Base-by-base conservation (phyloP, 345 rosid species). In the Mangifera indica region DNA sequence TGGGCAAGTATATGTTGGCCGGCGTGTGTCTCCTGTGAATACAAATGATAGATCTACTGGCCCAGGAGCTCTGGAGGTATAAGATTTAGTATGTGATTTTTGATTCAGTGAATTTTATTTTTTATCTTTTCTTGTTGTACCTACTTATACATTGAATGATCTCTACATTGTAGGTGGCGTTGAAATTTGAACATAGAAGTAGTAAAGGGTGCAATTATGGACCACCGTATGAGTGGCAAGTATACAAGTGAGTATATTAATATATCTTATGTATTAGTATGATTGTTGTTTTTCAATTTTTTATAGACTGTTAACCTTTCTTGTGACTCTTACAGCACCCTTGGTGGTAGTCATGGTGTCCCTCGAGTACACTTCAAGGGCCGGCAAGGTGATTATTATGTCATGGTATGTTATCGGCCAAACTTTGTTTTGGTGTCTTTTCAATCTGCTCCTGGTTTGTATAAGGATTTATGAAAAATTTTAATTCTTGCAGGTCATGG, bases 1-100 rank as follows among this genome's bases (percentile, higher is more conserved):
- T 80, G 94, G 97, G 62, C 97, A 91, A 82, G 97, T 91, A 20
- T 91, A 85, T 85, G 89, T 91, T 44, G 97, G 97, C 66, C 83
- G 92, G 63, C 86, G 92, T 64, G 77, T 83, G 68, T 67, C 75
- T 70, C 74, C 83, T 77, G 83, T 73, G 71, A 82, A 74, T 67
- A 45, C 79, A 55, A 81, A 53, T 73, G 84, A 82, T 48, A 87
- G 85, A 80, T 13, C 53, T 49, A 83, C 78, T 69, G 91, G 89
- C 45, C 64, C 86, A 21, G 91, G 87, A 65, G 85, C 91, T 59
- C 20, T 82, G 32, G 97, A 88, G 92, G 97, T 91, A 83, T 69
- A 70, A 20, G 12, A 17, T 48, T 66, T 49, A 70, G 7, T 13
- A 14, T 60, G 21, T 7, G 40, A 51, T 32, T 17, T 20, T 48